Conservation (phyloP, 2,329 filamentous ascomycete species). For the Scorias spongiosa region DNA sequence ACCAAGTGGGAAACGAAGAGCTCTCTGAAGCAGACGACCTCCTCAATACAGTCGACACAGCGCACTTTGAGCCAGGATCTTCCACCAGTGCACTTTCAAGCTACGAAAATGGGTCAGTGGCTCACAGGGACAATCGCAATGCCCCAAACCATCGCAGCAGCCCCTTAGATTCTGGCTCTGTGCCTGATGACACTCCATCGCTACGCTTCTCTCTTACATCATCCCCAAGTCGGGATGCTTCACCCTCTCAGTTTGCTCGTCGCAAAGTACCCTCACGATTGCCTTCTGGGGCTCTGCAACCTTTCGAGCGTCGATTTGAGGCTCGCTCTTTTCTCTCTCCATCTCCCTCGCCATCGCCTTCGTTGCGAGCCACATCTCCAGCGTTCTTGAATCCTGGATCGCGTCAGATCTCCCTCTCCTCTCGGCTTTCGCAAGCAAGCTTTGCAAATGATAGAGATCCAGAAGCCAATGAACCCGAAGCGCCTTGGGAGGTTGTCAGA, state of each 20-base stretch:
- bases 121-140: neutral
- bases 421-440: constrained; percentile 46
- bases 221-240: constrained; percentile 57
- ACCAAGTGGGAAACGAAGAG: constrained; percentile 4
- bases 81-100: too few relatives aligned
- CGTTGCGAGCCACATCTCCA: constrained; percentile 60
- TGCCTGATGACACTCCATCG: constrained; percentile 72
- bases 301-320: constrained; percentile 90
- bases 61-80: too few relatives aligned
- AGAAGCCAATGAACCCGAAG: constrained; percentile 38
- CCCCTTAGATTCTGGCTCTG: constrained; percentile 55
- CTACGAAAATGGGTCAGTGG: too few relatives aligned
- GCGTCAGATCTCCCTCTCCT: constrained; percentile 38
- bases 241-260: constrained; percentile 38
- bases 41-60: neutral
- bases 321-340: constrained; percentile 54
- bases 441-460: constrained; percentile 44
- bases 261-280: constrained; percentile 51
- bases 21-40: constrained; percentile 4
- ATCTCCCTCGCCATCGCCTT: constrained; percentile 40
- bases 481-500: constrained; percentile 91
- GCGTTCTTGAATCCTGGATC: constrained; percentile 65
- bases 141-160: constrained; percentile 36
- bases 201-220: constrained; percentile 47
- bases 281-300: constrained; percentile 70